Evolutionary conservation across 1,139 yeast species (phyloP).

Genomic region (Suhomyces ambrosiae): DNA sequence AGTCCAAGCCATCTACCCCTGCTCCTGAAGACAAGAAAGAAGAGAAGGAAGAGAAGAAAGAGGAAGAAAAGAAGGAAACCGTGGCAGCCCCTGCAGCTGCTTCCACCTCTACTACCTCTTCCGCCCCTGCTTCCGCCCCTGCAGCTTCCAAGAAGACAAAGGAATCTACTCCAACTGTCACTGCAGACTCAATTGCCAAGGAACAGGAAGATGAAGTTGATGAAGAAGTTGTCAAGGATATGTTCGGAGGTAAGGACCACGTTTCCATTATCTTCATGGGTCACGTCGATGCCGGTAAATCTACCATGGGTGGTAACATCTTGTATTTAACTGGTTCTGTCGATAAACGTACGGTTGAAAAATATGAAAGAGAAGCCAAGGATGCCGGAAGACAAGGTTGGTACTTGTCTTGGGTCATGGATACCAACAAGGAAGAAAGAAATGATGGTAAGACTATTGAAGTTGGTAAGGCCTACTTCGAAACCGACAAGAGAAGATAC

Average conservation of each 20-base stretch:
- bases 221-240: constrained; percentile 81
- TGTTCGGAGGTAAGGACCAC: constrained; percentile 98
- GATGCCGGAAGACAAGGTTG: constrained; percentile 99
- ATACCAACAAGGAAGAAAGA: constrained; percentile 98
- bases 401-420: constrained; percentile 99
- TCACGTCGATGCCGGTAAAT: constrained; percentile 99
- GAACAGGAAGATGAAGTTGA: constrained; percentile 88
- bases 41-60: constrained; percentile 12
- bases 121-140: constrained; percentile 13
- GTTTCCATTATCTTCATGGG: constrained; percentile 98
- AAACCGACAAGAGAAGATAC: constrained; percentile 96
- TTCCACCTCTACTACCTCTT: constrained; percentile 20
- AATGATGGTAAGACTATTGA: constrained; percentile 98
- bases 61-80: constrained; percentile 13
- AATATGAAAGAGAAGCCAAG: constrained; percentile 96
- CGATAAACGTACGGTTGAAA: constrained; percentile 98
- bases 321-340: constrained; percentile 93
- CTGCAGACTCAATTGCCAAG: constrained; percentile 56
- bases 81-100: constrained; percentile 21
- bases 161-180: constrained; percentile 26
- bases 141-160: constrained; percentile 20
- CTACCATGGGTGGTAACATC: constrained; percentile 98
- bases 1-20: constrained; percentile 21
- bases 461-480: constrained; percentile 96
- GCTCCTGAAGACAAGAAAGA: constrained; percentile 14